phyloP scores from a whole-genome alignment of 169 alveolate genomes.

The Cyclospora cayetanensis region DNA sequence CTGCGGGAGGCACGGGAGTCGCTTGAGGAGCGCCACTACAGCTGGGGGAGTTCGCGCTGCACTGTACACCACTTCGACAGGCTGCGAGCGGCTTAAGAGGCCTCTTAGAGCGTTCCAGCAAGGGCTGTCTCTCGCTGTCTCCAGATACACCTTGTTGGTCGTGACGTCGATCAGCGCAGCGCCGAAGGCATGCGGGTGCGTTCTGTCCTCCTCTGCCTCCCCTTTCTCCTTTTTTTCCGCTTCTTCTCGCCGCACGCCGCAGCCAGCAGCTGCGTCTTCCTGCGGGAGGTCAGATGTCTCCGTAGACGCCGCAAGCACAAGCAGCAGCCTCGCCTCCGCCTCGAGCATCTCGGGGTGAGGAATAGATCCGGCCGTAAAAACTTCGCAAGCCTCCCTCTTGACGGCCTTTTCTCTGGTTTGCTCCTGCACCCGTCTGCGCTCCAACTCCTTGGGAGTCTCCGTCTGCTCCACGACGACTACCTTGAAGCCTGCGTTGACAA shows the following conservation, averaged over 20 bases:
- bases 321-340: neutral
- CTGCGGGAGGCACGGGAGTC: conserved; percentile 55
- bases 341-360: conserved; percentile 70
- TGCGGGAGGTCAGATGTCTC: neutral
- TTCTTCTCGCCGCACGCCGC: conserved; percentile 2
- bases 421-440: conserved; percentile 80
- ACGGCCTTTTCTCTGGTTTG: conserved; percentile 86
- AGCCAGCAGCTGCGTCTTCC: too few relatives aligned
- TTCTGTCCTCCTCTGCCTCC: neutral
- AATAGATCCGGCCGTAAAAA: conserved; percentile 69
- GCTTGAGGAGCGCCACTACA: conserved; percentile 13
- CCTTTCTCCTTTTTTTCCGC: neutral
- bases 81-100: conserved; percentile 53
- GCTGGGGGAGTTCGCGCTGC: conserved; percentile 41
- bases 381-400: conserved; percentile 70
- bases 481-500: conserved; percentile 94
- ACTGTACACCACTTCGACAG: conserved; percentile 52
- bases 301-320: neutral
- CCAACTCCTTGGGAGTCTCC: conserved; percentile 96
- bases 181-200: conserved; percentile 1
- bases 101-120: conserved; percentile 13
- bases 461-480: conserved; percentile 99
- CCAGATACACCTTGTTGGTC: conserved; percentile 9
- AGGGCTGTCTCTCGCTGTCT: neutral
- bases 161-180: conserved; percentile 58